phyloP scores from a whole-genome alignment of 108 stramenopile species.

The Cylindrotheca fusiformis region DNA sequence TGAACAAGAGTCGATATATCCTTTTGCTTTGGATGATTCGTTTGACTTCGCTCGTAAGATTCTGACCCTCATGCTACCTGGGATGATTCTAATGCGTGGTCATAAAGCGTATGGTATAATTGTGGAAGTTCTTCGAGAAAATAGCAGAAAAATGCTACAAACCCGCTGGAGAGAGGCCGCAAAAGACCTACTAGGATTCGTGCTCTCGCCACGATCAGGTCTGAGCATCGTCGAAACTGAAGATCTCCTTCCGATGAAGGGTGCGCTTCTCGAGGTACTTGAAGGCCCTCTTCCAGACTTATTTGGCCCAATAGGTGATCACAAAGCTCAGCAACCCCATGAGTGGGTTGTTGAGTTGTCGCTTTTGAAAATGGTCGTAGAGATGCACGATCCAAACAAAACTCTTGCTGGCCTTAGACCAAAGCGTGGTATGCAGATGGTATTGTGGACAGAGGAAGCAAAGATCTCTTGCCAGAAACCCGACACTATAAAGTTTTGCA shows the following conservation, averaged over 20 bases:
- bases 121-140: conserved; percentile 28
- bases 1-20: conserved; percentile 20
- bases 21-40: conserved; percentile 32
- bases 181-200: conserved; percentile 23
- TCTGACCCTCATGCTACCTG: conserved; percentile 50
- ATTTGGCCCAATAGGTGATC: conserved; percentile 9
- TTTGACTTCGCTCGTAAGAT: conserved; percentile 30
- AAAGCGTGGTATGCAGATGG: conserved; percentile 1
- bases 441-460: conserved; percentile 27
- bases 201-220: conserved; percentile 21
- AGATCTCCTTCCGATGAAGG: conserved; percentile 15
- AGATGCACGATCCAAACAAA: conserved; percentile 33
- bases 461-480: too few relatives aligned
- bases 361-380: conserved; percentile 39
- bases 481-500: too few relatives aligned
- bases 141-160: conserved; percentile 14
- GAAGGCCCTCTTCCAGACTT: too few relatives aligned
- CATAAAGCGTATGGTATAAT: conserved; percentile 36
- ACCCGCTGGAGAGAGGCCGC: conserved; percentile 37
- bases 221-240: too few relatives aligned
- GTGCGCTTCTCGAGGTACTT: conserved; percentile 15
- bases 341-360: conserved; percentile 56
- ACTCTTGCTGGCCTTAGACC: conserved; percentile 30
- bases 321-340: background rate
- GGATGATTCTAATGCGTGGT: conserved; percentile 57